Evolutionary conservation across 2,329 filamentous ascomycete species (phyloP).

Genomic region (Daldinia eschscholtzii): DNA sequence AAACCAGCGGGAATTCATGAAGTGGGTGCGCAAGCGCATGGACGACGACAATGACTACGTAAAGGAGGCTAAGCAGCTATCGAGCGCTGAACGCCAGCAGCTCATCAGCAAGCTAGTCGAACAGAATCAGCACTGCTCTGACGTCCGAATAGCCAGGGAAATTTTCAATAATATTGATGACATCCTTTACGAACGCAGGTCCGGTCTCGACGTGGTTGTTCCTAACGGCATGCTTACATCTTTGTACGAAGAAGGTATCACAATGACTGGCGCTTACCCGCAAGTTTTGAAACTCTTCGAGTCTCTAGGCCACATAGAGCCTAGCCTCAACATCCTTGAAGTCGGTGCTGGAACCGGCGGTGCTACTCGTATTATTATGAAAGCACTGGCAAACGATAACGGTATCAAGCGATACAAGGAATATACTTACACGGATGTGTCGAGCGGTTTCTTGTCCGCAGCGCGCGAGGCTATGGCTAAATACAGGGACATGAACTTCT

Average conservation of each 20-base stretch:
- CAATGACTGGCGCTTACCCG: conserved; percentile 36
- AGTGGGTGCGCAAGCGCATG: conserved; percentile 8
- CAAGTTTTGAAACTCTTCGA: conserved; percentile 36
- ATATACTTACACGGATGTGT: conserved; percentile 59
- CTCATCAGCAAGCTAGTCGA: conserved; percentile 14
- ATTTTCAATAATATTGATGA: conserved; percentile 39
- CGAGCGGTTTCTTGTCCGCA: conserved; percentile 53
- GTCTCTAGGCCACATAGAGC: conserved; percentile 32
- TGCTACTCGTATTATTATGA: conserved; percentile 30
- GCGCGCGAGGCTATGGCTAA: conserved; percentile 47
- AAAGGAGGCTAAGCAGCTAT: conserved; percentile 17
- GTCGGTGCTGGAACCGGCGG: conserved; percentile 41
- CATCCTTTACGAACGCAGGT: conserved; percentile 38
- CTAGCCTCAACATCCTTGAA: conserved; percentile 34
- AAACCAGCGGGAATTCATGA: conserved; percentile 12
- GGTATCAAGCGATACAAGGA: conserved; percentile 21
- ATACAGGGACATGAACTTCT: conserved; percentile 16
- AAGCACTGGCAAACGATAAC: conserved; percentile 46
- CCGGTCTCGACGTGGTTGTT: conserved; percentile 38
- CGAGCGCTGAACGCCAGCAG: conserved; percentile 16
- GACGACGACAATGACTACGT: conserved; percentile 5
- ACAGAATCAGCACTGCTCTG: conserved; percentile 12
- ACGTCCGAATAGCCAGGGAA: conserved; percentile 20
- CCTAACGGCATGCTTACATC: conserved; percentile 35
- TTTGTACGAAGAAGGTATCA: conserved; percentile 38